Conservation (phyloP, 2,329 filamentous ascomycete genomes). For the Zymoseptoria brevis region DNA sequence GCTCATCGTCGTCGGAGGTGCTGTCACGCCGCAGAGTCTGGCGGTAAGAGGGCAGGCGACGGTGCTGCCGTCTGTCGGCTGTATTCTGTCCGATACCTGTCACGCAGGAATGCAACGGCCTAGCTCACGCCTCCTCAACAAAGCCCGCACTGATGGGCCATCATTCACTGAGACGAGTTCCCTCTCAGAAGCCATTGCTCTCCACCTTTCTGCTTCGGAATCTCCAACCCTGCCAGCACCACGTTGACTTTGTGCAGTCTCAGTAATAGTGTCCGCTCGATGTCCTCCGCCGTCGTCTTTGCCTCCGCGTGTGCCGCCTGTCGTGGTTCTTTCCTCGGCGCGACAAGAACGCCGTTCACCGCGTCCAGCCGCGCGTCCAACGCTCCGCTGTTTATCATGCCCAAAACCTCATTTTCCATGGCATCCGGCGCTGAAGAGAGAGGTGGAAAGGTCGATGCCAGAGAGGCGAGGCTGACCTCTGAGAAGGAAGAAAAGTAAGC, state of each 20-base stretch:
- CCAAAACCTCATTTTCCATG: slow-evolving; percentile 66
- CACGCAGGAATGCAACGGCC: not conserved
- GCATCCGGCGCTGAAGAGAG: slow-evolving; percentile 31
- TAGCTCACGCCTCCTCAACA: not conserved
- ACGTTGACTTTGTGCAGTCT: slow-evolving; percentile 72
- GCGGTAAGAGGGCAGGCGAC: slow-evolving; percentile 98
- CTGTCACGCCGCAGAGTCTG: slow-evolving; percentile 75
- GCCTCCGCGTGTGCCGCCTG: slow-evolving; percentile 62
- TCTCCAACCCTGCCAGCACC: slow-evolving; percentile 63
- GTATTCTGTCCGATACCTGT: not conserved
- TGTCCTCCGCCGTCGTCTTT: slow-evolving; percentile 59
- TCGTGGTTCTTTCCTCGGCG: slow-evolving; percentile 59
- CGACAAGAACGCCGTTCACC: slow-evolving; percentile 70
- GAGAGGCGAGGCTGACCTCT: slow-evolving; percentile 69
- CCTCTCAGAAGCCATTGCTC: slow-evolving; percentile 3
- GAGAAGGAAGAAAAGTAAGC: slow-evolving; percentile 91
- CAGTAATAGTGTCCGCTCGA: slow-evolving; percentile 67
- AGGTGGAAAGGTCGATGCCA: slow-evolving; percentile 66
- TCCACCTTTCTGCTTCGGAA: slow-evolving; percentile 14
- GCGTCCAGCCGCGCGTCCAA: slow-evolving; percentile 78
- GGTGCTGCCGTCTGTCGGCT: not conserved
- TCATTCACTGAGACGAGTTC: not conserved
- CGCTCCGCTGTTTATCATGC: slow-evolving; percentile 64
- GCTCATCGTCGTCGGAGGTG: slow-evolving; percentile 52
- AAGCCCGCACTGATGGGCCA: not conserved